phyloP scores from a whole-genome alignment of 2,329 filamentous ascomycete genomes.

The Cytospora paraplurivora region DNA sequence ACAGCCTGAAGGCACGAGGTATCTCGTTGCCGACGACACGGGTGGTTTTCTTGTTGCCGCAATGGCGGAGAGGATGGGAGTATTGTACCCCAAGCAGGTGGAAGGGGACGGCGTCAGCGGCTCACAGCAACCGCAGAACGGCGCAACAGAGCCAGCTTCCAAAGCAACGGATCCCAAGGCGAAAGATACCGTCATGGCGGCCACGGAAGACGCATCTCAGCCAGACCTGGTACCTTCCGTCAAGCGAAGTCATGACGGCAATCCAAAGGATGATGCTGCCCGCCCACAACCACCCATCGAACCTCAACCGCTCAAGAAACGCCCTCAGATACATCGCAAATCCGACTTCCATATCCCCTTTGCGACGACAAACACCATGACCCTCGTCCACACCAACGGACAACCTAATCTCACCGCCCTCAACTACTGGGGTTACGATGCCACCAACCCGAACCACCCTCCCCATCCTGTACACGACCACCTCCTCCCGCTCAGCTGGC shows the following conservation, averaged over 20 bases:
- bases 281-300: slow-evolving; percentile 12
- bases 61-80: slow-evolving; percentile 85
- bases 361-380: slow-evolving; percentile 73
- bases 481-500: slow-evolving; percentile 84
- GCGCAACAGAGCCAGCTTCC: background rate
- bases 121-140: background rate
- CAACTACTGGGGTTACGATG: slow-evolving; percentile 86
- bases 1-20: slow-evolving; percentile 52
- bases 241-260: slow-evolving; percentile 23
- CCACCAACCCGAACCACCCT: slow-evolving; percentile 61
- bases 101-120: slow-evolving; percentile 33
- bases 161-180: slow-evolving; percentile 9
- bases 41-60: slow-evolving; percentile 80
- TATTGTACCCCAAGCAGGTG: slow-evolving; percentile 59
- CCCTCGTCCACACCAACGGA: slow-evolving; percentile 76
- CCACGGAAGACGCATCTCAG: slow-evolving; percentile 22
- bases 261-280: slow-evolving; percentile 19
- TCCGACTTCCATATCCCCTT: slow-evolving; percentile 64
- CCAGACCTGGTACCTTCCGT: slow-evolving; percentile 2
- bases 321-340: slow-evolving; percentile 30
- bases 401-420: slow-evolving; percentile 87
- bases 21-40: slow-evolving; percentile 85
- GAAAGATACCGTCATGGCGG: slow-evolving; percentile 31
- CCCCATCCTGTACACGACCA: slow-evolving; percentile 81
- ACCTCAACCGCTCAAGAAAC: slow-evolving; percentile 30